Evolutionary conservation across 2,329 filamentous ascomycete species (phyloP).

Genomic region (Monosporascus sp.): DNA sequence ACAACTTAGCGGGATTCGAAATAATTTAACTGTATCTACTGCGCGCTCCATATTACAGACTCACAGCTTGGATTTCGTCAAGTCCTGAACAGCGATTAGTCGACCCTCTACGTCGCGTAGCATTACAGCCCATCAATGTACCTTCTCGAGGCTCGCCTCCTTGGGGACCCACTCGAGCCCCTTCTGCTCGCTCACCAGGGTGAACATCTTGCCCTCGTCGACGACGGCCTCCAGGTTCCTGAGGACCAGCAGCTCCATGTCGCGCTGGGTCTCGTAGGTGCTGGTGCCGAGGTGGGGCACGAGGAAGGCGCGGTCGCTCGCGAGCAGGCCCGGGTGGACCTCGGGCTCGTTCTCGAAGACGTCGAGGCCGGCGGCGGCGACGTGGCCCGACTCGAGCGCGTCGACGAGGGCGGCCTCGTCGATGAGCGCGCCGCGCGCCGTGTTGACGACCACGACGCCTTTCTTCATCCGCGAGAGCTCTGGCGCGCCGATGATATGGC

Average conservation of each 20-base stretch:
- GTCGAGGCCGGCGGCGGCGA: slow-evolving; percentile 68
- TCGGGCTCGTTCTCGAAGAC: slow-evolving; percentile 79
- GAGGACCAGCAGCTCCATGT: slow-evolving; percentile 54
- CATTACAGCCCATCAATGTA: slow-evolving; percentile 13
- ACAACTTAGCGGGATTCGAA: too few relatives aligned
- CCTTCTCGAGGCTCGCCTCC: neutral
- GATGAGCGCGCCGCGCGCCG: slow-evolving; percentile 75
- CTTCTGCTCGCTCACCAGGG: slow-evolving; percentile 67
- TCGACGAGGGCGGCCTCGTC: slow-evolving; percentile 75
- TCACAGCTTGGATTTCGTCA: too few relatives aligned
- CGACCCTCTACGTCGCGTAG: too few relatives aligned
- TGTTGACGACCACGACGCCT: slow-evolving; percentile 75
- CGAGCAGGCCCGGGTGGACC: slow-evolving; percentile 66
- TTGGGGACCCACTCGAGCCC: slow-evolving; percentile 13
- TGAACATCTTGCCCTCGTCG: slow-evolving; percentile 57
- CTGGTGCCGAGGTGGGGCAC: slow-evolving; percentile 85
- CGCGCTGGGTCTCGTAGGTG: slow-evolving; percentile 60
- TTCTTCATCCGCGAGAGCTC: slow-evolving; percentile 75
- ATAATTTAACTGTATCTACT: too few relatives aligned
- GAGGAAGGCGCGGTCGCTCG: slow-evolving; percentile 66
- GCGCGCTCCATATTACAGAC: too few relatives aligned
- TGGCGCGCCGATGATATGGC: slow-evolving; percentile 65
- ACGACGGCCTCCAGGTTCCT: slow-evolving; percentile 60
- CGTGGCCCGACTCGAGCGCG: slow-evolving; percentile 64
- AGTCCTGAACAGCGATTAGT: too few relatives aligned